Base-by-base conservation (phyloP, 1,284 basidiomycete species). In the Cystobasidiaceae sp. region DNA sequence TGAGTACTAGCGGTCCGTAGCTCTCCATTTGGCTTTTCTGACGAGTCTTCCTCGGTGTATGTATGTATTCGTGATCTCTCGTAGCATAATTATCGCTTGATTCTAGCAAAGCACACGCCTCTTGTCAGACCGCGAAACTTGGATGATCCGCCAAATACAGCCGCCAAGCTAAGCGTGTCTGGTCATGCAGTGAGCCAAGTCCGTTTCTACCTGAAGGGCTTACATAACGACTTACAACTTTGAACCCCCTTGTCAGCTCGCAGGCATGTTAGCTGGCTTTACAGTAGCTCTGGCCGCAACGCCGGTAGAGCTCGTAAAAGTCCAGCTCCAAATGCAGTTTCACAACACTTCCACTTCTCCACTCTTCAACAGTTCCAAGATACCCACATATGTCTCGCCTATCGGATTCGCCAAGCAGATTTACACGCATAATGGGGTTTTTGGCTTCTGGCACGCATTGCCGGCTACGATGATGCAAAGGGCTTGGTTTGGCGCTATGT, bases 251-350 rank as follows among this genome's bases (percentile, higher is more conserved):
- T n/a, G n/a, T n/a, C 63, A 74, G 54, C 60, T 87, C 23, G 86
- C 88, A 1, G 88, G 88, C 0, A 74, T 88, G n/a, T 81, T 84
- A 70, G 88, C 88, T 5, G 88, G 88, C 2, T 81, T 83, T 76
- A 90, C 88, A 3, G 89, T 87, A 80, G 85, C 74, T 51, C 71
- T 86, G 21, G 76, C 89, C 25, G 85, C 86, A 2, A 86, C 85
- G 1, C 88, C 88, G 0, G 81, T 89, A 50, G 88, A 89, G 72
- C 80, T 84, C 57, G 75, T 88, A 60, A 70, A 77, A 84, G 87
- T 89, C 48, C 88, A 88, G 72, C 79, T 90, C 17, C 88, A 89
- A 74, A 81, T 90, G 72, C 88, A 90, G 72, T 80, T 81, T 19
- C 82, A 87, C 74, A 80, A 82, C 60, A 76, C 80, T 34, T 75